Evolutionary conservation across 768 basidiomycete genomes (phyloP).

Genomic region (Inosperma sp.): DNA sequence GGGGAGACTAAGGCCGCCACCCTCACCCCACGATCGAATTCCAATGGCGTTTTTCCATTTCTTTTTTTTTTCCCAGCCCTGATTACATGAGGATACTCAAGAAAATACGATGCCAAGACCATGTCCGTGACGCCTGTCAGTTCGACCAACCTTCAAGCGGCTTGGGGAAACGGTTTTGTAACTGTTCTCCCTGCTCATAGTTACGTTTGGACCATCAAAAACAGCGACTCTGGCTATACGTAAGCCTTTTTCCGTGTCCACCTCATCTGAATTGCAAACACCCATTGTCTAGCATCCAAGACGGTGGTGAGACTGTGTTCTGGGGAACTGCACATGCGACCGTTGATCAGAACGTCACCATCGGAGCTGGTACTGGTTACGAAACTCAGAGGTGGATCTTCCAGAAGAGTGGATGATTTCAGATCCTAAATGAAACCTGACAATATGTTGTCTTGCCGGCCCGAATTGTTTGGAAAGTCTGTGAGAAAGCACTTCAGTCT

Average conservation of each 20-base stretch:
- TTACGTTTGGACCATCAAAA: slow-evolving; percentile 12
- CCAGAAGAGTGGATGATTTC: too few species aligned
- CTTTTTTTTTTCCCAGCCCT: background rate
- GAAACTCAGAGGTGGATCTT: background rate
- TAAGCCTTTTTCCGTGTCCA: background rate
- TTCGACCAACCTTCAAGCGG: slow-evolving; percentile 9
- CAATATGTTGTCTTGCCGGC: too few species aligned
- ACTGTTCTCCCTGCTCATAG: slow-evolving; percentile 11
- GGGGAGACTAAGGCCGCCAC: slow-evolving; percentile 8
- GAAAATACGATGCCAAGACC: slow-evolving; percentile 3
- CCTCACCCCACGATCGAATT: slow-evolving; percentile 3
- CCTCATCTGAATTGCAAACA: too few species aligned
- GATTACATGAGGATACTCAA: slow-evolving; percentile 5
- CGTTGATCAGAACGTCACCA: background rate
- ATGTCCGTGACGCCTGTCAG: slow-evolving; percentile 7
- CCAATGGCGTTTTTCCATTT: background rate
- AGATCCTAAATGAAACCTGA: too few species aligned
- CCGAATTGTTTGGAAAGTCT: too few species aligned
- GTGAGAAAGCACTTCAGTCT: too few species aligned
- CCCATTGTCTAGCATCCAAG: too few species aligned
- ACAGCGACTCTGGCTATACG: background rate
- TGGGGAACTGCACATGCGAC: background rate
- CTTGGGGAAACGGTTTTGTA: slow-evolving; percentile 11
- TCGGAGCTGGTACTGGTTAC: background rate
- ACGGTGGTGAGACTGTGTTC: background rate